Base-by-base conservation (phyloP, 2,329 filamentous ascomycete genomes). In the Trichoderma atrobrunneum region DNA sequence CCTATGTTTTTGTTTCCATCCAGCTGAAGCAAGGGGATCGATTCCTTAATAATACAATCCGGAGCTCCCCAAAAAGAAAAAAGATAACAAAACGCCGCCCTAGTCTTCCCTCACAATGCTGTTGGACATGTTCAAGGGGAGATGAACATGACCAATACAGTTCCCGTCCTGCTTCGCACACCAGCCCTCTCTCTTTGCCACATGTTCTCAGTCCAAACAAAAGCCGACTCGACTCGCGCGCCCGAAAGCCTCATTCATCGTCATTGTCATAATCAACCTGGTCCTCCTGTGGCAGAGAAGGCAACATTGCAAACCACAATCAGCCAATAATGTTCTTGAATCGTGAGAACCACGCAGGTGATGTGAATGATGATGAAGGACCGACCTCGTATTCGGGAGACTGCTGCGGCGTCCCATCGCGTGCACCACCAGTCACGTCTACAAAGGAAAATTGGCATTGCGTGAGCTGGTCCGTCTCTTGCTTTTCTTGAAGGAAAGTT, bases 311-410 rank as follows among this genome's bases (percentile, higher is more conserved):
- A 60, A 51, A 69, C 66, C 66, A 70, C 36, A 54, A 78, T 80
- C 74, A 80, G 78, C 74, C 43, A 79, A 79, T 77, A 51, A 76
- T 74, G 57, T 70, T 76, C 73, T 74, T 74, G 48, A 74, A 59
- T 65, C 72, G 74, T 12, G 75, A 73, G 70, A 75, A 65, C 74
- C 73, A 78, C 12, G 66, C 66, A 43, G 66, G 66, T 70, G 66
- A 70, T 70, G 66, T 36, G 56, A 70, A 70, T 70, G 66, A 70
- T 70, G 74, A 71, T 70, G 73, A 66, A 70, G 71, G 72, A 78
- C 76, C 73, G 72, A 80, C 79, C 78, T 79, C 77, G 60, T 76
- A 72, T 56, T 63, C 76, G 39, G 60, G 70, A 39, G 72, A 73
- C 71, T 72, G 66, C 26, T 36, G 71, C 54, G 34, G 43, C 71